These are phyloP conservation scores for Hypomyces rosellus DNA, from an alignment of 2,329 filamentous ascomycete species.

Conservation along the genomic window DNA sequence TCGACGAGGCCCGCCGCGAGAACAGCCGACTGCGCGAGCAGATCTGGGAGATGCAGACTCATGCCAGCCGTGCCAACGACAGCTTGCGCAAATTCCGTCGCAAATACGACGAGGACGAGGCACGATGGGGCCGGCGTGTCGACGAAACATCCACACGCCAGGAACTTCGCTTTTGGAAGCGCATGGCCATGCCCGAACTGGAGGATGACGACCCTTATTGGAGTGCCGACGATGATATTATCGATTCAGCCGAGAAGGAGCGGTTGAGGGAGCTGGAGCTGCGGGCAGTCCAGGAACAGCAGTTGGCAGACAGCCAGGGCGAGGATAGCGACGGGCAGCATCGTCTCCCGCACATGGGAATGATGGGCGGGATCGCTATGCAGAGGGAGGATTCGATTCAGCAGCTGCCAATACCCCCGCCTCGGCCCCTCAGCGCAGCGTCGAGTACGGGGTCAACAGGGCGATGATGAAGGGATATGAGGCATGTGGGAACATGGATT, in stretches of 20 bases:
- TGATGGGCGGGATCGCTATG: constrained; percentile 35
- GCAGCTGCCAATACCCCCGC: constrained; percentile 24
- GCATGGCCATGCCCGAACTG: constrained; percentile 57
- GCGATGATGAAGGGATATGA: constrained; percentile 18
- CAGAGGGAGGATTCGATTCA: constrained; percentile 30
- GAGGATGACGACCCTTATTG: constrained; percentile 55
- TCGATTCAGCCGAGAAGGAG: constrained; percentile 55
- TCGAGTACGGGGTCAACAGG: constrained; percentile 39
- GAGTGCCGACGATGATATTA: constrained; percentile 59
- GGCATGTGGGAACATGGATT: neutral
- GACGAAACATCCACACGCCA: constrained; percentile 48
- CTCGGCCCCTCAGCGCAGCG: constrained; percentile 32
- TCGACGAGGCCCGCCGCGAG: constrained; percentile 59
- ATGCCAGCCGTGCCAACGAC: constrained; percentile 53
- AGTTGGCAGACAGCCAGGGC: constrained; percentile 24
- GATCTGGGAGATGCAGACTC: constrained; percentile 60
- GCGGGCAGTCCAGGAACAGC: constrained; percentile 35
- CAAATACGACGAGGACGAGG: constrained; percentile 50
- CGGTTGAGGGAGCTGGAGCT: constrained; percentile 45
- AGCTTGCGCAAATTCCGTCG: constrained; percentile 50
- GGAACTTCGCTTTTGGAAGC: constrained; percentile 60
- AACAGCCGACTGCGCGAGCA: constrained; percentile 57
- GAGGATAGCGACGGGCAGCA: constrained; percentile 29
- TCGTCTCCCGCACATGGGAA: constrained; percentile 15
- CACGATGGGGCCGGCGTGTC: constrained; percentile 47